Conservation (phyloP, 805 yeast genomes). For the Millerozyma miso region DNA sequence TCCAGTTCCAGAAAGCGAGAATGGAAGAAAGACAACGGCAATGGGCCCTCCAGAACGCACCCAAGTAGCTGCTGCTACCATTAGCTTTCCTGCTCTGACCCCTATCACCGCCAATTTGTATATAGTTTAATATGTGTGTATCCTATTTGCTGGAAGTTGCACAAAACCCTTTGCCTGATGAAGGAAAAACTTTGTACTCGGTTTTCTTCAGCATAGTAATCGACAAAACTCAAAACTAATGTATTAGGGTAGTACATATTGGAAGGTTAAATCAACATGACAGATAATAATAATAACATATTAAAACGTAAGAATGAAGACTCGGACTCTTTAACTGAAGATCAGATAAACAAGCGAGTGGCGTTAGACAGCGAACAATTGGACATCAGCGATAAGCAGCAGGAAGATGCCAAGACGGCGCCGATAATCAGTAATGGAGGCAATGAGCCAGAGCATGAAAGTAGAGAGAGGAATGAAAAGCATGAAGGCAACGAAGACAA, state of each 20-base stretch:
- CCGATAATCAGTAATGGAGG: constrained; percentile 20
- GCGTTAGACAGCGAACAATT: constrained; percentile 64
- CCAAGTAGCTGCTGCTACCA: neutral
- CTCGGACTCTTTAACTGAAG: constrained; percentile 34
- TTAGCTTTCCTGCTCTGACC: neutral
- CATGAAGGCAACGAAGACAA: constrained; percentile 1
- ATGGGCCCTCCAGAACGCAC: constrained; percentile 6
- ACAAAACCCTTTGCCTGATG: neutral
- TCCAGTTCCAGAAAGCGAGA: constrained; percentile 42
- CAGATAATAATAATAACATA: constrained; percentile 22
- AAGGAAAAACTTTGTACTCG: constrained; percentile 1
- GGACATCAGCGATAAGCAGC: constrained; percentile 38
- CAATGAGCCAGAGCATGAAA: constrained; percentile 4
- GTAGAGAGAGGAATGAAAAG: constrained; percentile 4
- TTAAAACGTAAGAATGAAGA: constrained; percentile 72
- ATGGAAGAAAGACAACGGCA: constrained; percentile 25
- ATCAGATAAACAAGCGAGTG: constrained; percentile 58
- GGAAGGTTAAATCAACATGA: neutral
- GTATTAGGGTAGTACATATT: neutral
- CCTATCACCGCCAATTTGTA: neutral
- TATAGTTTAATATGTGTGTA: neutral
- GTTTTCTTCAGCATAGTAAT: neutral
- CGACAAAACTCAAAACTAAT: neutral
- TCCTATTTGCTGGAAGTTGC: neutral
- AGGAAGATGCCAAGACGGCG: constrained; percentile 41